Base-by-base conservation (phyloP, 2,329 filamentous ascomycete genomes). In the Aspergillus quadrilineatus region DNA sequence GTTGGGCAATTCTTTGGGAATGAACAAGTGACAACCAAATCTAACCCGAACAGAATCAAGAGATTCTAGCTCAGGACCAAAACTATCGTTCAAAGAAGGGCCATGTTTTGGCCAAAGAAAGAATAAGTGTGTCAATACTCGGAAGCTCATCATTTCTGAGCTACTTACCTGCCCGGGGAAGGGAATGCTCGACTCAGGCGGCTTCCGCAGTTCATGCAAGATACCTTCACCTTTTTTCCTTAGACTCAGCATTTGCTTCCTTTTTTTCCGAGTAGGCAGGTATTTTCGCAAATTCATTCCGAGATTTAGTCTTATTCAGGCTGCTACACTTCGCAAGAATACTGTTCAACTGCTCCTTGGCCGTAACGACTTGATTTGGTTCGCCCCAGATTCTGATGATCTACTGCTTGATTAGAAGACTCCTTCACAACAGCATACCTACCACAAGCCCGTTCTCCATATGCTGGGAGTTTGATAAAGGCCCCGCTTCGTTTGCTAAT, bases 21-120 rank as follows among this genome's bases (percentile, higher is more conserved):
- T 68, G 34, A 75, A 73, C n/a, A 81, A 67, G 57, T 76, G 68
- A 54, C 73, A 79, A 4, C 66, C 65, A 48, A 67, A 72, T 26
- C 70, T 69, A 34, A 68, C 67, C 4, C 80, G 74, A 10, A 82
- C 72, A 6, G 65, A 60, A 59, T 82, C 79, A 4, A 82, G 68
- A 4, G 69, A 70, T 61, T 81, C 77, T 7, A 75, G 69, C 36
- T 73, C 71, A 7, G 60, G 53, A 1, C 78, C 79, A 10, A 82
- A 67, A 9, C 73, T 65, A 8, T 76, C 69, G 10, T 72, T 65
- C 2, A 78, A 64, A 0, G 71, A 65, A 36, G 75, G 73, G 5
- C 80, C 77, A 32, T 75, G 67, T 1, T 64, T 59, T 3, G 79
- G 79, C 80, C 79, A 81, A 17, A 76, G 62, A 51, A 80, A 80